Conservation (phyloP, 495 filamentous ascomycete genomes). For the Aspergillus heteromorphus region DNA sequence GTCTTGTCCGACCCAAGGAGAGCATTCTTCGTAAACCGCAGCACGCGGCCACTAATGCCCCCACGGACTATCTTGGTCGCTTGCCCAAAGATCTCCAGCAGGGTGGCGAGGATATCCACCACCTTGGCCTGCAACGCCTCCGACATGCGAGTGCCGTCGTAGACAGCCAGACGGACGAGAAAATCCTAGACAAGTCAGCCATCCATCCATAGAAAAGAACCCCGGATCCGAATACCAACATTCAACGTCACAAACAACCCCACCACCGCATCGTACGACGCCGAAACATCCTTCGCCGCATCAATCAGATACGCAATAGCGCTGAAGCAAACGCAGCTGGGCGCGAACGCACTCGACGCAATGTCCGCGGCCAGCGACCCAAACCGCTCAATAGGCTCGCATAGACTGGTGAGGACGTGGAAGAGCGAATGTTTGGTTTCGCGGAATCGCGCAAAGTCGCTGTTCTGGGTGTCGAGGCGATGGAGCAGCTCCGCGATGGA, state of each 20-base stretch:
- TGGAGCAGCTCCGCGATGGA: neutral
- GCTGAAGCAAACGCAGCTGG: neutral
- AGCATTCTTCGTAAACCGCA: neutral
- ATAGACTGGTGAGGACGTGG: neutral
- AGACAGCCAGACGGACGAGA: neutral
- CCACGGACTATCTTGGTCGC: neutral
- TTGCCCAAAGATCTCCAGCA: neutral
- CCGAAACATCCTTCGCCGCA: neutral
- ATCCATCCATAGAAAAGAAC: no score
- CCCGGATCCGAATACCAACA: neutral
- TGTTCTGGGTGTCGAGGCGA: neutral
- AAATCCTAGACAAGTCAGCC: no score
- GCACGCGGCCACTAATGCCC: neutral
- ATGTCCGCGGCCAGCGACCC: neutral
- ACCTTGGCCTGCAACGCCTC: neutral
- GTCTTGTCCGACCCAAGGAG: neutral
- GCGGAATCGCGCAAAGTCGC: neutral
- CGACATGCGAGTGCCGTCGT: neutral
- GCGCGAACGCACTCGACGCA: neutral
- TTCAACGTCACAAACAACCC: neutral
- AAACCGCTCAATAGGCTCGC: neutral
- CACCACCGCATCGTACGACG: neutral
- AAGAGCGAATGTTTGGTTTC: neutral
- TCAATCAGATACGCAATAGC: neutral
- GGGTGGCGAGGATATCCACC: neutral